phyloP scores from a whole-genome alignment of 768 basidiomycete genomes.

The Neoboletus subvelutipes region DNA sequence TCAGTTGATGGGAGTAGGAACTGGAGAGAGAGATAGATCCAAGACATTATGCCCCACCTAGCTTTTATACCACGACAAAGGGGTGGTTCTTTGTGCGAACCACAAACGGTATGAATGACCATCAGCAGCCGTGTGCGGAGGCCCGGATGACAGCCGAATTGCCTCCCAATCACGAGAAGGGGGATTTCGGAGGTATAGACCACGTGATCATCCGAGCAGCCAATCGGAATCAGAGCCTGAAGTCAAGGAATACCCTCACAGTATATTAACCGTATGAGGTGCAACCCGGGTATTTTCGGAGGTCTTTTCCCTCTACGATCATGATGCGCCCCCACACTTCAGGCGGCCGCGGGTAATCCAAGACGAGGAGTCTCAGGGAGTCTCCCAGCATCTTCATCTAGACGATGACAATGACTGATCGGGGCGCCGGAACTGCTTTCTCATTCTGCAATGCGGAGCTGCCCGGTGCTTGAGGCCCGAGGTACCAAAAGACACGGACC shows the following conservation, averaged over 20 bases:
- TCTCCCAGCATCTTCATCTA: not conserved
- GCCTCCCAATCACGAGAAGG: not conserved
- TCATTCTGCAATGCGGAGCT: not conserved
- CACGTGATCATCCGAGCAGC: constrained; percentile 13
- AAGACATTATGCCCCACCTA: not conserved
- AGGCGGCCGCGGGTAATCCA: constrained; percentile 3
- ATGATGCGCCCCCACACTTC: not conserved
- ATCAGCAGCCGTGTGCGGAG: not conserved
- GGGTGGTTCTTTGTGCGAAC: not conserved
- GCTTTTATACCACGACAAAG: constrained; percentile 21
- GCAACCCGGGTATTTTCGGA: constrained; percentile 11
- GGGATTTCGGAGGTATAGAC: not conserved
- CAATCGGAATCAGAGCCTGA: constrained; percentile 1
- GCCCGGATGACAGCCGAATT: not conserved
- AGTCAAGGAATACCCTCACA: not conserved
- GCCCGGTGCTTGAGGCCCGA: not conserved
- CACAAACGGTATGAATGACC: not conserved
- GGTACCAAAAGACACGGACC: not conserved
- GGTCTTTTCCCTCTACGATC: not conserved
- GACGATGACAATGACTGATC: constrained; percentile 2
- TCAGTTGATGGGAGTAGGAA: constrained; percentile 4
- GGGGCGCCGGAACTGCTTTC: not conserved
- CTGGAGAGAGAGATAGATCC: constrained; percentile 4
- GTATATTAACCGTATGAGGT: not conserved
- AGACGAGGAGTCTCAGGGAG: not conserved